phyloP scores from a whole-genome alignment of 352 stramenopile genomes.

The Phytophthora agathidicida region DNA sequence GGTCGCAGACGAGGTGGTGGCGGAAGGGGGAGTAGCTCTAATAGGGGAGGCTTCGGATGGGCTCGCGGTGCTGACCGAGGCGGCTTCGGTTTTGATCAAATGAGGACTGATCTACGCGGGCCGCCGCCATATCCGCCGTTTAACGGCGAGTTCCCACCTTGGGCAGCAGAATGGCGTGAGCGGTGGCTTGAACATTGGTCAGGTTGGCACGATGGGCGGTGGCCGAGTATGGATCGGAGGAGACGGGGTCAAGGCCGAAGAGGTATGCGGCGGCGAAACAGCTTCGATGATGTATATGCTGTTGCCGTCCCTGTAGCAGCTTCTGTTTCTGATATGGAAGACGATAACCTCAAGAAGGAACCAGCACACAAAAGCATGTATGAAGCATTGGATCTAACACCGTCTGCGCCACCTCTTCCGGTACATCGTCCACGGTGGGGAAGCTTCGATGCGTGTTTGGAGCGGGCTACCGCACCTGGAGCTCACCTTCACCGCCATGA shows the following conservation, averaged over 20 bases:
- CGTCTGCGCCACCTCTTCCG: slow-evolving; percentile 48
- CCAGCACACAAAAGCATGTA: slow-evolving; percentile 52
- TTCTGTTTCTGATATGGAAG: slow-evolving; percentile 4
- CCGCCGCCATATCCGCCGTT: slow-evolving; percentile 16
- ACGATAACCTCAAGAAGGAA: slow-evolving; percentile 37
- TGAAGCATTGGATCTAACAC: slow-evolving; percentile 50
- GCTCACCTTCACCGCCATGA: background rate
- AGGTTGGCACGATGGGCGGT: slow-evolving; percentile 24
- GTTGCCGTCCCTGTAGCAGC: slow-evolving; percentile 29
- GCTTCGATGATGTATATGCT: slow-evolving; percentile 54
- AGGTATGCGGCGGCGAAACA: slow-evolving; percentile 48
- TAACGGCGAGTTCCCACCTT: slow-evolving; percentile 18
- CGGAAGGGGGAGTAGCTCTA: slow-evolving; percentile 10
- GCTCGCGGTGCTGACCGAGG: slow-evolving; percentile 27
- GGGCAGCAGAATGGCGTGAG: slow-evolving; percentile 25
- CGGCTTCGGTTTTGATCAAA: slow-evolving; percentile 19
- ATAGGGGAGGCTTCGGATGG: slow-evolving; percentile 13
- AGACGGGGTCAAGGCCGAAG: slow-evolving; percentile 13
- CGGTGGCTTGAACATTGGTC: slow-evolving; percentile 23
- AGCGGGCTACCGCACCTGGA: background rate
- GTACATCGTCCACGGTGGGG: slow-evolving; percentile 5
- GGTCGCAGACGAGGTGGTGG: slow-evolving; percentile 8
- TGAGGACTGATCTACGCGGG: slow-evolving; percentile 7
- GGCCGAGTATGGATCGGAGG: slow-evolving; percentile 3
- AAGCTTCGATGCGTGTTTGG: slow-evolving; percentile 18